Evolutionary conservation across 371 early-diverging fungal genomes (phyloP).

Genomic region (Batrachochytrium dendrobatidis): DNA sequence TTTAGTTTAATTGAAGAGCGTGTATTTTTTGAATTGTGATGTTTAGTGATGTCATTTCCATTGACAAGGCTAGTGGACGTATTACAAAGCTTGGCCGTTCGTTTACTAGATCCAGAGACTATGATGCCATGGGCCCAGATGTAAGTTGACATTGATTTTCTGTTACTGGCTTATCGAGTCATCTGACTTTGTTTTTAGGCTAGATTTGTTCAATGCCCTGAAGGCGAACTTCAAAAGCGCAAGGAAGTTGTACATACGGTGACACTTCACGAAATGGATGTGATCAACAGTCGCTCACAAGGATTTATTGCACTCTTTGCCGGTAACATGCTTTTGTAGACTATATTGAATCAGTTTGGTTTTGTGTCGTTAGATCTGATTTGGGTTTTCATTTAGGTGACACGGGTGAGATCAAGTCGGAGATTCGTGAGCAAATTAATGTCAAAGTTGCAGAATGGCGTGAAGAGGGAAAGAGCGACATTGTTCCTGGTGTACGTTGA

Average conservation of each 20-base stretch:
- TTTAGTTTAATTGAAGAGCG: no score
- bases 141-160: conserved; percentile 35
- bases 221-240: conserved; percentile 97
- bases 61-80: conserved; percentile 97
- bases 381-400: conserved; percentile 50
- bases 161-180: no score
- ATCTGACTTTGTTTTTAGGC: conserved; percentile 43
- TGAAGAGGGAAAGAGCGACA: conserved; percentile 97
- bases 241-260: conserved; percentile 95
- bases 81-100: conserved; percentile 96
- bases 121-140: conserved; percentile 94
- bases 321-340: conserved; percentile 32
- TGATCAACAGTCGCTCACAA: conserved; percentile 97
- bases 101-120: conserved; percentile 88
- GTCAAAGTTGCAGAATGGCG: conserved; percentile 96
- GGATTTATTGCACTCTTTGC: conserved; percentile 96
- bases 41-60: conserved; percentile 93
- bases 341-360: not conserved
- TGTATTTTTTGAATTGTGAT: no score
- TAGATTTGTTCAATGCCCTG: conserved; percentile 97
- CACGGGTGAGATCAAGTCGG: conserved; percentile 95
- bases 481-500: conserved; percentile 85
- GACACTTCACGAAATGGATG: conserved; percentile 98
- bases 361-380: not conserved
- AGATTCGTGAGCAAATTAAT: conserved; percentile 98